Percentiles rank a stretch among this genome's conserved stretches.
phyloP scores from a whole-genome alignment of 192 early-diverging fungal genomes.

The Gonapodya sp. region DNA sequence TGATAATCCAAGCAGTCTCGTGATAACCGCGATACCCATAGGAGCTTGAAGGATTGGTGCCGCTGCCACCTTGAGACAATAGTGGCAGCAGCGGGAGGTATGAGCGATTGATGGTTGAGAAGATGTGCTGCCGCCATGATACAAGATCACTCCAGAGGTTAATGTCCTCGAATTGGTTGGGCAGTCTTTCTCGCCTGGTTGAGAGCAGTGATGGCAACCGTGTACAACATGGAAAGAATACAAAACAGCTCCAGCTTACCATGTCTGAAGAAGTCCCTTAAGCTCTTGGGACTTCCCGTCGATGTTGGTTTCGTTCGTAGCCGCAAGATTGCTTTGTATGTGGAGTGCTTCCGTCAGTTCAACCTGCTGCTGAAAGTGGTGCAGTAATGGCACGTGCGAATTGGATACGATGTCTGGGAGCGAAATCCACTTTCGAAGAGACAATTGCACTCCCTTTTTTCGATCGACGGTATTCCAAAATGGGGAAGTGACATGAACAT shows the following conservation, averaged over 20 bases:
- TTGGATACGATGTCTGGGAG: constrained; percentile 75
- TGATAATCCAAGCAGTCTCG: constrained; percentile 99
- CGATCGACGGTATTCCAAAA: too few relatives aligned
- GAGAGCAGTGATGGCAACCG: background rate
- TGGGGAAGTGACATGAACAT: too few relatives aligned
- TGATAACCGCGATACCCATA: constrained; percentile 96
- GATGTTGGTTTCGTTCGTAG: constrained; percentile 72
- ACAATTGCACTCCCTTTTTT: constrained; percentile 76
- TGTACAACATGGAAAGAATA: background rate
- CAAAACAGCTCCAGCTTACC: constrained; percentile 29
- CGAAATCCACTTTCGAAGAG: constrained; percentile 81
- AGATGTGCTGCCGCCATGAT: constrained; percentile 96
- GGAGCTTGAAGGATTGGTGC: constrained; percentile 51
- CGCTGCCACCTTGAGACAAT: constrained; percentile 20
- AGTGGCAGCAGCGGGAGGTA: constrained; percentile 71
- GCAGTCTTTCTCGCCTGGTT: constrained; percentile 69
- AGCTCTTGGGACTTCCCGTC: constrained; percentile 79
- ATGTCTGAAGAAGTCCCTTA: constrained; percentile 81
- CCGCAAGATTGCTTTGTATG: constrained; percentile 72
- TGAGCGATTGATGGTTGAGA: constrained; percentile 89
- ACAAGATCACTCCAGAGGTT: constrained; percentile 96
- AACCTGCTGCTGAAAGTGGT: constrained; percentile 92
- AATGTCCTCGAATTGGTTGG: constrained; percentile 96
- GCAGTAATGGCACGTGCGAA: constrained; percentile 77
- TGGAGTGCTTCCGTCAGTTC: constrained; percentile 87